Evolutionary conservation across 2,329 filamentous ascomycete species (phyloP).

Genomic region (Thelonectria blattea): DNA sequence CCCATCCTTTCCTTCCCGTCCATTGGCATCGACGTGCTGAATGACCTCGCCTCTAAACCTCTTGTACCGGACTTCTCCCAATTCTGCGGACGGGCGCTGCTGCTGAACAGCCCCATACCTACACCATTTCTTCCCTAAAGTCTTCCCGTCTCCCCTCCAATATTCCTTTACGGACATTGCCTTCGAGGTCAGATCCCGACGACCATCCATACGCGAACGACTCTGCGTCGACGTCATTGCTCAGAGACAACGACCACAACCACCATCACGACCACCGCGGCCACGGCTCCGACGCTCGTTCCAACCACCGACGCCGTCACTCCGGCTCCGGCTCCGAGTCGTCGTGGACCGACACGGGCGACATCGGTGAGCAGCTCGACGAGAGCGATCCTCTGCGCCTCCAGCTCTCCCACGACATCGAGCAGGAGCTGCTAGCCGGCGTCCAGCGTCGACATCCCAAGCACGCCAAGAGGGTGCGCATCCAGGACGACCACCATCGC

Average conservation of each 20-base stretch:
- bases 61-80: conserved; percentile 42
- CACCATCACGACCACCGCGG: too few species aligned
- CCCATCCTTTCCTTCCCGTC: conserved; percentile 35
- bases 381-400: conserved; percentile 80
- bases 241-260: conserved; percentile 52
- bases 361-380: conserved; percentile 90
- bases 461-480: conserved; percentile 70
- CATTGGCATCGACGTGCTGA: conserved; percentile 38
- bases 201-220: conserved; percentile 48
- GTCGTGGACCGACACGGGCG: conserved; percentile 92
- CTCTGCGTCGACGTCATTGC: conserved; percentile 47
- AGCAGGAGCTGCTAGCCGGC: conserved; percentile 64
- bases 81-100: conserved; percentile 70
- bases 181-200: conserved; percentile 46
- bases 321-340: conserved; percentile 67
- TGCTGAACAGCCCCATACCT: conserved; percentile 74
- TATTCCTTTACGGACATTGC: conserved; percentile 84
- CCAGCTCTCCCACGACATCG: conserved; percentile 69
- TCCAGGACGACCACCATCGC: conserved; percentile 56
- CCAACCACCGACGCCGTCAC: conserved; percentile 41
- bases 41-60: conserved; percentile 37
- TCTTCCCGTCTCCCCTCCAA: conserved; percentile 76
- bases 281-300: conserved; percentile 53
- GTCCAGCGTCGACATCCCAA: conserved; percentile 53
- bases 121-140: conserved; percentile 84